Percentiles rank a stretch among this genome's conserved stretches.
Conservation (phyloP, 495 filamentous ascomycete species). For the Cudoniella acicularis region DNA sequence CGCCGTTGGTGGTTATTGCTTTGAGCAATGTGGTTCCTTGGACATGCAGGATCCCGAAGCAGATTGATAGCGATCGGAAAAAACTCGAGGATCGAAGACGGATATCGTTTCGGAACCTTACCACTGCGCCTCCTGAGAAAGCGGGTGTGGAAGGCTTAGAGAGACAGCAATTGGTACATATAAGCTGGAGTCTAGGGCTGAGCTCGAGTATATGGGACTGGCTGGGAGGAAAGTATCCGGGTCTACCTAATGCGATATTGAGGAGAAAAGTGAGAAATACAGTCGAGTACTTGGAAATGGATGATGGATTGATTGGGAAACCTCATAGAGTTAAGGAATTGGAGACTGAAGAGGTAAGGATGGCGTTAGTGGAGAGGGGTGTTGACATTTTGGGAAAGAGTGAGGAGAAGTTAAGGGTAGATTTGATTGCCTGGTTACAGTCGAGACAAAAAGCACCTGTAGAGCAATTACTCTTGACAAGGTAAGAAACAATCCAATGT, state of each 20-base stretch:
- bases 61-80: slow-evolving; percentile 55
- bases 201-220: slow-evolving; percentile 45
- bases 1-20: slow-evolving; percentile 68
- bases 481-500: slow-evolving; percentile 14
- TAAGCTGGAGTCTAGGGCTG: slow-evolving; percentile 35
- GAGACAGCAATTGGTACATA: slow-evolving; percentile 30
- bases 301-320: slow-evolving; percentile 54
- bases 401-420: slow-evolving; percentile 21
- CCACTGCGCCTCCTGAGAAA: slow-evolving; percentile 2
- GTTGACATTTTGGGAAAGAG: slow-evolving; percentile 32
- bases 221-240: slow-evolving; percentile 30
- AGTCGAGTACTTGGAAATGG: slow-evolving; percentile 50
- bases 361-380: slow-evolving; percentile 52
- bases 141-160: slow-evolving; percentile 13
- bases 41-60: slow-evolving; percentile 76
- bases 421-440: slow-evolving; percentile 29
- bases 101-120: slow-evolving; percentile 35
- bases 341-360: slow-evolving; percentile 48
- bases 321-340: slow-evolving; percentile 50
- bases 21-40: slow-evolving; percentile 66
- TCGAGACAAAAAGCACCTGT: slow-evolving; percentile 20
- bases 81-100: slow-evolving; percentile 44
- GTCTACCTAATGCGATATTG: slow-evolving; percentile 33
- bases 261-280: slow-evolving; percentile 38
- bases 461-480: slow-evolving; percentile 22